These are phyloP conservation scores for Sclerotinia sclerotiorum DNA, from an alignment of 2,329 filamentous ascomycete genomes.

Conservation along the genomic window DNA sequence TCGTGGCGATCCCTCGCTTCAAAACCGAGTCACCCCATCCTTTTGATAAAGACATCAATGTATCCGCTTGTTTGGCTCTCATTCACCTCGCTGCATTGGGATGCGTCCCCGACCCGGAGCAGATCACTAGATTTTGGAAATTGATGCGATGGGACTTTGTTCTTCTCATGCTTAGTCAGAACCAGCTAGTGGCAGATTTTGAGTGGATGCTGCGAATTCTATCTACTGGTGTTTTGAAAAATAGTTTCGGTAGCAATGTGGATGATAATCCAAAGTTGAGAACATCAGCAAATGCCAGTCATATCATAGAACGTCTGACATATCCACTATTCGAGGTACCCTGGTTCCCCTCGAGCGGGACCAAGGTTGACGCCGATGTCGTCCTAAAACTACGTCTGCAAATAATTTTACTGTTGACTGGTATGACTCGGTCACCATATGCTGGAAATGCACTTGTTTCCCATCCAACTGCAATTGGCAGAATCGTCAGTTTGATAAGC, in stretches of 20 bases:
- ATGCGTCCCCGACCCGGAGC: constrained; percentile 47
- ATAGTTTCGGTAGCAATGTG: constrained; percentile 66
- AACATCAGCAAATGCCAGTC: constrained; percentile 43
- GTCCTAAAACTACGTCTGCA: constrained; percentile 37
- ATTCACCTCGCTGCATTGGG: constrained; percentile 63
- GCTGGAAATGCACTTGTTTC: constrained; percentile 64
- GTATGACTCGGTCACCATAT: constrained; percentile 62
- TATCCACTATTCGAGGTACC: constrained; percentile 48
- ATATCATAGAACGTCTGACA: constrained; percentile 43
- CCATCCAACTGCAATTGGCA: constrained; percentile 69
- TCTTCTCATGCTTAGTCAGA: constrained; percentile 64
- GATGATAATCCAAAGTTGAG: constrained; percentile 43
- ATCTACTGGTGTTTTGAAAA: constrained; percentile 61
- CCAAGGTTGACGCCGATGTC: constrained; percentile 32
- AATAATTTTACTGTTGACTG: constrained; percentile 54
- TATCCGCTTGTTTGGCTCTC: constrained; percentile 62
- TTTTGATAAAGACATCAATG: constrained; percentile 58
- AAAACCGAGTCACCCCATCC: constrained; percentile 47
- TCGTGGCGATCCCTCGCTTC: constrained; percentile 49
- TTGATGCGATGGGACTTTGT: constrained; percentile 65
- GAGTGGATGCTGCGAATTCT: constrained; percentile 64
- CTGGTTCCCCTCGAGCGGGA: constrained; percentile 33
- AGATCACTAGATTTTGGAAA: constrained; percentile 60
- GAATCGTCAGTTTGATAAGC: constrained; percentile 72
- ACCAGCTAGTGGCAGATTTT: constrained; percentile 64